Percentiles rank a stretch among this genome's conserved stretches.
These are phyloP conservation scores for Scopulariopsis brevicaulis DNA, from an alignment of 2,329 filamentous ascomycete genomes.

Conservation along the genomic window DNA sequence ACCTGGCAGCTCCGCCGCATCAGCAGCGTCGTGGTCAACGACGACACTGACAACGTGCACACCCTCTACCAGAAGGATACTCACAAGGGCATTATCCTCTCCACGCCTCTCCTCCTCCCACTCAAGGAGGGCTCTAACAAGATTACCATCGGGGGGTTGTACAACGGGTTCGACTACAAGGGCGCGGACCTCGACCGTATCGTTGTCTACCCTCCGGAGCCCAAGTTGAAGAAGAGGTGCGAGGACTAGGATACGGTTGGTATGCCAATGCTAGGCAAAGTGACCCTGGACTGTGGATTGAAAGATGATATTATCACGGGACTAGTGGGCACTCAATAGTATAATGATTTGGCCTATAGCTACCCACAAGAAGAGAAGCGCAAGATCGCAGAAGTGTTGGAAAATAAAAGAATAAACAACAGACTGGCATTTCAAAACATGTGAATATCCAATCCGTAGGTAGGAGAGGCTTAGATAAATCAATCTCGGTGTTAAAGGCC, in stretches of 20 bases:
- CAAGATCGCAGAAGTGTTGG: too few species aligned
- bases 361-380: too few species aligned
- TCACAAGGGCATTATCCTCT: conserved; percentile 46
- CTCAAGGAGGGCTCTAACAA: conserved; percentile 41
- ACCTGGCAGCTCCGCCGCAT: conserved; percentile 48
- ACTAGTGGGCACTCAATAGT: too few species aligned
- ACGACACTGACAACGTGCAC: conserved; percentile 28
- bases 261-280: too few species aligned
- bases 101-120: conserved; percentile 34
- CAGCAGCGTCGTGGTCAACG: conserved; percentile 48
- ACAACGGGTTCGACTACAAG: conserved; percentile 43
- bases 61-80: conserved; percentile 39
- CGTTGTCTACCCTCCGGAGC: conserved; percentile 46
- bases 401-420: too few species aligned
- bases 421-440: too few species aligned
- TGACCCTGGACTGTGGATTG: too few species aligned
- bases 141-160: conserved; percentile 45
- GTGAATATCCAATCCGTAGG: too few species aligned
- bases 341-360: too few species aligned
- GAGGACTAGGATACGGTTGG: background rate
- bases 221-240: background rate
- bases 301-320: too few species aligned
- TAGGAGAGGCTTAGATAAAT: too few species aligned
- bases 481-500: too few species aligned
- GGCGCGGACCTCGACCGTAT: conserved; percentile 48